Evolutionary conservation across 768 basidiomycete genomes (phyloP), one percentile per base, ranked within the genome.

Genomic region (Gelatoporia subvermispora): DNA sequence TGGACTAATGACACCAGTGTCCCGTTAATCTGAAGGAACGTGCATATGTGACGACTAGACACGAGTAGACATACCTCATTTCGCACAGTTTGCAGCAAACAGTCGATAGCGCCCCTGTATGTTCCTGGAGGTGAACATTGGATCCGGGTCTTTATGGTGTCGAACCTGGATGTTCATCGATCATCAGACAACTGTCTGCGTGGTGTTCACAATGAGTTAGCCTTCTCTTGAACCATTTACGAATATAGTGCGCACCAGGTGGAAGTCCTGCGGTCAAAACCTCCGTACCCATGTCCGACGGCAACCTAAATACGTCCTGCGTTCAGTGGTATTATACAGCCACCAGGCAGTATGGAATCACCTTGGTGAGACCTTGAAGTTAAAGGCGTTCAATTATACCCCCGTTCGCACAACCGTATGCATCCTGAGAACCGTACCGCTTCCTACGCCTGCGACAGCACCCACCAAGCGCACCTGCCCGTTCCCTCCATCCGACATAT

Each of bases 131-230:
- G 78, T 25, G 81, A 75, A 60, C 83, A 85, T 63, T 88, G 85
- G 60, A 88, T 61, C 21, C 85, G 77, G 2, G 82, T 84, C 62
- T 88, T 87, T 54, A 87, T 74, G 16, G 84, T 85, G 62, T 85
- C 84, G 64, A 85, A 85, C 3, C 82, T 84, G 51, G 16, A 23
- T 13, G 16, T 25, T 37, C 13, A 20, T 25, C 15, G 23, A 25
- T n/a, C 41, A 8, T 17, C 11, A 38, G 11, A 16, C 11, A 21
- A 18, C 21, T 24, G 28, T 11, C 37, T 38, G n/a, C n/a, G n/a
- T n/a, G n/a, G n/a, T n/a, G n/a, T n/a, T n/a, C n/a, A n/a, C n/a
- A n/a, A n/a, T n/a, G n/a, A n/a, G n/a, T n/a, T n/a, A n/a, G n/a
- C n/a, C n/a, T n/a, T n/a, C n/a, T n/a, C n/a, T n/a, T n/a, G n/a